Conservation (phyloP, 495 filamentous ascomycete species). For the Cudoniella acicularis region DNA sequence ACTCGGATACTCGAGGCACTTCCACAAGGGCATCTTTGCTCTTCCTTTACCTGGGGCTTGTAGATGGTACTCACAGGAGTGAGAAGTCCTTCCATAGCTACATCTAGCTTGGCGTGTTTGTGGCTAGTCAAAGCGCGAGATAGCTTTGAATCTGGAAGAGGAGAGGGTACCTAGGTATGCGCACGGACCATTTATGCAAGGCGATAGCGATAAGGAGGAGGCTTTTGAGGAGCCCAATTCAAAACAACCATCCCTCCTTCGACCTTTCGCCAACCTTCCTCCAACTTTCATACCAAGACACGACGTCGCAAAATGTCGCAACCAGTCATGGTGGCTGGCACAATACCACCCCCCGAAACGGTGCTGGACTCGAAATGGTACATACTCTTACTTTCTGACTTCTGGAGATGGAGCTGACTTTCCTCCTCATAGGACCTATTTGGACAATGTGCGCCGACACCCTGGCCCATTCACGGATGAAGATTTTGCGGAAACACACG, state of each 20-base stretch:
- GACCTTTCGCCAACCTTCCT: neutral
- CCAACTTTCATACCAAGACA: neutral
- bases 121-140: neutral
- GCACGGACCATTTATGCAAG: slow-evolving; percentile 9
- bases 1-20: neutral
- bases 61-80: slow-evolving; percentile 44
- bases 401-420: neutral
- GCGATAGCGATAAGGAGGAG: slow-evolving; percentile 13
- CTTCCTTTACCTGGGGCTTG: slow-evolving; percentile 25
- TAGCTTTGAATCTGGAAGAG: neutral
- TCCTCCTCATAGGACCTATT: slow-evolving; percentile 58
- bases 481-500: slow-evolving; percentile 60
- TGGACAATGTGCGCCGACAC: slow-evolving; percentile 72
- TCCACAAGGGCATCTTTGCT: slow-evolving; percentile 20
- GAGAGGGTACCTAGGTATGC: neutral
- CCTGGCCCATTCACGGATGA: slow-evolving; percentile 75
- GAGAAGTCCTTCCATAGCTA: slow-evolving; percentile 47
- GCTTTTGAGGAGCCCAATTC: neutral
- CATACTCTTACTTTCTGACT: neutral
- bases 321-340: slow-evolving; percentile 28
- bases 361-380: slow-evolving; percentile 13
- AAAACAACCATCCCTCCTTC: slow-evolving; percentile 2
- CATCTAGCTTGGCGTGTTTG: slow-evolving; percentile 1
- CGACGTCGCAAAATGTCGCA: slow-evolving; percentile 22
- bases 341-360: neutral